Base-by-base conservation (phyloP, 176 grass and related monocot genomes). In the Saccharum officinarum region DNA sequence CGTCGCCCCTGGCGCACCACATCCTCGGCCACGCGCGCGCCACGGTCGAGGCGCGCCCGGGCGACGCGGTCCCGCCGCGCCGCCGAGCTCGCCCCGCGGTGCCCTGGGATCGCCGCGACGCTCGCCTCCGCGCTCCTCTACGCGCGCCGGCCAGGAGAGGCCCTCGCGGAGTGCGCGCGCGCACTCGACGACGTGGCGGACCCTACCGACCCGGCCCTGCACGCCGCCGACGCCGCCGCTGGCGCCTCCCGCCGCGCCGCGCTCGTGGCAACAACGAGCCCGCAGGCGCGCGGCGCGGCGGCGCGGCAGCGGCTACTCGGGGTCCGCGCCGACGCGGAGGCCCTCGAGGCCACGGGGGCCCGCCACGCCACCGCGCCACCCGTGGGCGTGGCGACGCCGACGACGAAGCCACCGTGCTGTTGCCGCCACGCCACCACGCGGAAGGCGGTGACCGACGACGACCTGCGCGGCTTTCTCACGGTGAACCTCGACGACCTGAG, bases 161-260 rank as follows among this genome's bases (percentile, higher is more conserved):
- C 65, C 20, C 64, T 69, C 45, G 65, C 20, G 20, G 45, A 54
- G 79, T 81, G 79, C 64, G 64, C 64, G 11, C 78, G 42, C 45
- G 44, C 79, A 5, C 65, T 81, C 26, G 31, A 22, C 79, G 64
- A 22, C 79, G 64, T 81, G 6, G 30, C 22, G 16, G 20, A 39
- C 30, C 79, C 79, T 8, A 81, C 79, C 30, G 79, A 81, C 79
- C 79, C 79, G 65, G 65, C 45, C 45, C 45, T 81, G 6, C 65
- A 81, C 79, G 6, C 45, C 63, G 18, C 30, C 8, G 45, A 4
- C 46, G 25, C 16, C 64, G 10, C 42, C 63, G 42, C 36, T 11
- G 0, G 10, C 28, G 15, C 57, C 17, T 10, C 37, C 47, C 17
- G 73, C 63, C 22, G 59, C 60, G n/a, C 54, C 13, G 20, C 22